Percentiles rank a stretch among this genome's conserved stretches.
phyloP scores from a whole-genome alignment of 2,329 filamentous ascomycete species.

The Coniella vitis region DNA sequence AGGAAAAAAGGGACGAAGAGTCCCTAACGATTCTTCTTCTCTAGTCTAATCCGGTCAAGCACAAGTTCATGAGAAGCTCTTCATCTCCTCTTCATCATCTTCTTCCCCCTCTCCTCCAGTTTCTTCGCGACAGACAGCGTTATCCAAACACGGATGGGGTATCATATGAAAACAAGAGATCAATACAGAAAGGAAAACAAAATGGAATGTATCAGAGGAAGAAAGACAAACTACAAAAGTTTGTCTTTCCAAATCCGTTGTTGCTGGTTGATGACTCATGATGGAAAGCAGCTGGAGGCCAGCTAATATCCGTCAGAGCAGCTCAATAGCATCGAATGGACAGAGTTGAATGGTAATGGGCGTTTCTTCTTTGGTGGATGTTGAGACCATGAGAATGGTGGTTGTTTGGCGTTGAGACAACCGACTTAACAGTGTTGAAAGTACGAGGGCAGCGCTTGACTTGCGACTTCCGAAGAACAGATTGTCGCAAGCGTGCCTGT shows the following conservation, averaged over 20 bases:
- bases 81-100: no score
- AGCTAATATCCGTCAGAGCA: no score
- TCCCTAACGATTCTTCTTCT: no score
- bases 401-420: background rate
- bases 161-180: slow-evolving; percentile 36
- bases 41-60: no score
- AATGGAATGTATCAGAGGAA: slow-evolving; percentile 18
- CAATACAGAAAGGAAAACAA: slow-evolving; percentile 18
- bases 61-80: background rate
- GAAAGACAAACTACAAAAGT: background rate
- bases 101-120: no score
- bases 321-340: no score
- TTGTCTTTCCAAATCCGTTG: no score
- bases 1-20: no score
- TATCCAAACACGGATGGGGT: slow-evolving; percentile 48
- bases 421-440: slow-evolving; percentile 11
- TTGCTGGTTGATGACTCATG: no score
- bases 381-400: background rate
- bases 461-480: background rate
- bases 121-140: slow-evolving; percentile 34
- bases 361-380: background rate
- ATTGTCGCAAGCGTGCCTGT: slow-evolving; percentile 9
- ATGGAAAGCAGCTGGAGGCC: no score
- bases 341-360: background rate
- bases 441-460: background rate